Conservation (phyloP, 2,329 filamentous ascomycete species). For the Mycosphaerella arachidis region DNA sequence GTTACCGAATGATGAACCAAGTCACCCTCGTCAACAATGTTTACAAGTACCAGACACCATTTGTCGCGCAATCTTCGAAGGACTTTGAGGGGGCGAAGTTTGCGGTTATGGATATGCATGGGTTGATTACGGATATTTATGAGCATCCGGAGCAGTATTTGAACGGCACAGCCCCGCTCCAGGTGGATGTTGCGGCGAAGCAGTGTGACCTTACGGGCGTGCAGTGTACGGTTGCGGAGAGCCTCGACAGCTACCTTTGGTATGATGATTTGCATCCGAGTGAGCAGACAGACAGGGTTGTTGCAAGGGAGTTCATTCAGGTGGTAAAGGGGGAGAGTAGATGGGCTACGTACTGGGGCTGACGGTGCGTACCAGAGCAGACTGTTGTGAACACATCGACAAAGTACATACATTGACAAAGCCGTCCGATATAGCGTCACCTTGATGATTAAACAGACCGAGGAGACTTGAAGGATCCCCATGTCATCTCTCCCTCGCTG, state of each 20-base stretch:
- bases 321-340: constrained; percentile 49
- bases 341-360: constrained; percentile 43
- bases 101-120: constrained; percentile 64
- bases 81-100: constrained; percentile 55
- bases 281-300: constrained; percentile 55
- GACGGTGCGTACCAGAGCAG: neutral
- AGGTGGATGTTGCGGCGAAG: constrained; percentile 57
- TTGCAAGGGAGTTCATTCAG: constrained; percentile 54
- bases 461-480: neutral
- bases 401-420: no score
- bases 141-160: constrained; percentile 58
- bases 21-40: constrained; percentile 50
- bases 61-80: constrained; percentile 39
- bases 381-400: no score
- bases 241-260: constrained; percentile 63
- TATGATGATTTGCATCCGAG: constrained; percentile 71
- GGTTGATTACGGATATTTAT: constrained; percentile 61
- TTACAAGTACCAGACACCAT: constrained; percentile 50
- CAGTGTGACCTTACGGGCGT: constrained; percentile 46
- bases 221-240: constrained; percentile 41
- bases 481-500: neutral
- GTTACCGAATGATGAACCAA: constrained; percentile 49
- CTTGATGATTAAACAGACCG: no score
- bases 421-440: no score
- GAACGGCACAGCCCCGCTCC: constrained; percentile 56